Evolutionary conservation across 2,329 filamentous ascomycete species (phyloP), one percentile per base, ranked within the genome.

Genomic region (Trichoderma aggressivum): DNA sequence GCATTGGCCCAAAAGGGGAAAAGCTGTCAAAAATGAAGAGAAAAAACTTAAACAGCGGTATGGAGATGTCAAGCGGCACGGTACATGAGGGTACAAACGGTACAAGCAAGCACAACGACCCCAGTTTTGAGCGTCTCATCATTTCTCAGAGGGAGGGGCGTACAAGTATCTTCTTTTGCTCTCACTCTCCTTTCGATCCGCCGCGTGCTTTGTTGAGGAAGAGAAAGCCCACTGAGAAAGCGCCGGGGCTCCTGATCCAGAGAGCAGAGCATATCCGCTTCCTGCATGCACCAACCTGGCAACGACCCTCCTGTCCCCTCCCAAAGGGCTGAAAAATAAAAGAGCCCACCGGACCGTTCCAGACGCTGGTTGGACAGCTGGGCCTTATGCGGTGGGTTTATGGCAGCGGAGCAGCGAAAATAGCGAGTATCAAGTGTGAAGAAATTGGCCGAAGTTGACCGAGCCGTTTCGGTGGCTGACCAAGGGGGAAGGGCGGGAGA

Each of bases 391-490:
- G 55, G 64, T 68, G 64, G 64, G 26, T 68, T 47, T 43, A 34
- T 32, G 26, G n/a, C 64, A 26, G 64, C 64, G 64, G 64, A 59
- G 53, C 55, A 68, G 36, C 55, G 28, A 60, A 53, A 59, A 68
- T 68, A 68, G 64, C 36, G 64, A 67, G 64, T 47, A 68, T 68
- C 64, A 59, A 68, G 64, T 59, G 16, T 26, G n/a, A 47, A 70
- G 21, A 56, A 70, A 70, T 70, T 70, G 67, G 67, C 67, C 67
- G 67, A 70, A 30, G 47, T 58, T 58, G 67, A 70, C 67, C 67
- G 67, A 70, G 55, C 55, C 64, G 55, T 34, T 68, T 66, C 64
- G 64, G 64, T 68, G 64, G 64, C 64, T 36, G 55, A 50, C 64
- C 64, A 43, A 64, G 62, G 56, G 50, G 55, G 47, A 56, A 58